A percentile compares a stretch with the other conserved stretches of the same genome.
Conservation (phyloP, 140 eudicot genomes). For the Stevia rebaudiana region DNA sequence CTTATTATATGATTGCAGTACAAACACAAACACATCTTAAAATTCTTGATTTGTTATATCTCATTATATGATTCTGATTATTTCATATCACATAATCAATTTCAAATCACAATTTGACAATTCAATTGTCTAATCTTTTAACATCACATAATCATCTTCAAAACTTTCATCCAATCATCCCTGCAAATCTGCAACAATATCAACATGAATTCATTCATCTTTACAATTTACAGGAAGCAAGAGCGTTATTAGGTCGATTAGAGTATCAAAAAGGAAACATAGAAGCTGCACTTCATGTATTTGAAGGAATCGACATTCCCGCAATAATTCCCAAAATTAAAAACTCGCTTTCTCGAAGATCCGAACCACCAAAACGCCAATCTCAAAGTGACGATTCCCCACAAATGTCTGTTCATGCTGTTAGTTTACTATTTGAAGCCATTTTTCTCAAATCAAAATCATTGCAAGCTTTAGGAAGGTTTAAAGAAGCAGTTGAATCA, state of each 20-base stretch:
- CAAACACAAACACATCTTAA: too few species aligned
- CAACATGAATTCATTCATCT: constrained; percentile 12
- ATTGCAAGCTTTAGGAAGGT: constrained; percentile 60
- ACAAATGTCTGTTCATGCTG: constrained; percentile 79
- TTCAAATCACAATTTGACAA: background rate
- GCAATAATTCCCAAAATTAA: constrained; percentile 65
- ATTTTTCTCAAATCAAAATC: constrained; percentile 82
- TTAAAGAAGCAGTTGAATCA: constrained; percentile 78
- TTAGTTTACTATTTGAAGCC: constrained; percentile 82
- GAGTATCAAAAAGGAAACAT: constrained; percentile 93
- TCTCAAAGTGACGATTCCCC: constrained; percentile 55
- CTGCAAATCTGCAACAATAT: background rate
- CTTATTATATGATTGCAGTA: too few species aligned
- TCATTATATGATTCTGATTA: background rate
- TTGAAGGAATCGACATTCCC: constrained; percentile 80
- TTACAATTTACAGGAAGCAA: constrained; percentile 63
- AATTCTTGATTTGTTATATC: background rate
- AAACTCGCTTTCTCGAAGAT: constrained; percentile 43
- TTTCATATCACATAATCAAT: background rate
- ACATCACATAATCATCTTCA: background rate
- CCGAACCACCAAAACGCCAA: constrained; percentile 57
- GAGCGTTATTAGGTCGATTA: constrained; percentile 83
- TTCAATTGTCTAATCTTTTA: background rate
- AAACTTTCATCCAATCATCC: background rate
- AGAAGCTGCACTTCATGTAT: constrained; percentile 86